Evolutionary conservation across 2,329 filamentous ascomycete species (phyloP), one percentile per base, ranked within the genome.

Genomic region (Colletotrichum liriopes): DNA sequence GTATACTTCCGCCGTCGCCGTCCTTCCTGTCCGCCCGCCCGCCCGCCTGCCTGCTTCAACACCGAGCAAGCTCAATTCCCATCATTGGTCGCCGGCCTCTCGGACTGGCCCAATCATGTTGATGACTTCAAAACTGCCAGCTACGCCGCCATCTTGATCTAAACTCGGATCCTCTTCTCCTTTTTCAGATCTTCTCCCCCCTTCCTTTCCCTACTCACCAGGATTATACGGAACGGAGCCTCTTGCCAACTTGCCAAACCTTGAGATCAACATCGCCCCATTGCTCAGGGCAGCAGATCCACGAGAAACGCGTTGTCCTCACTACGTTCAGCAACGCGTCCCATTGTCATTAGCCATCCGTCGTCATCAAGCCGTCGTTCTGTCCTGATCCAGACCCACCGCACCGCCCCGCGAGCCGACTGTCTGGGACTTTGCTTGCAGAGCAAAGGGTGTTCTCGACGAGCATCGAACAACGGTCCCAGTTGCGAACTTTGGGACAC

Each of bases 61-160:
- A 65, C 61, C 43, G 45, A 74, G 76, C 70, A 74, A 76, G 70
- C 75, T 76, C 75, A 73, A 76, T 74, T 72, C 72, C 77, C 67
- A 82, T 81, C 80, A 84, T 86, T 86, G 84, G 85, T 81, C 80
- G 78, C 77, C 76, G 71, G 73, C 75, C 74, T 76, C 78, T 51
- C 73, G 73, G 73, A 73, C 77, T 74, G 77, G 75, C 75, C 85
- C 84, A 86, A 86, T 86, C 84, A 86, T 82, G 80, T 83, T 80
- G 75, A 82, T 80, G 80, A 77, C 77, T 81, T 77, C 77, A 80
- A 80, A 80, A 84, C 80, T 80, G 78, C 59, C 45, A 83, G 80
- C 80, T 80, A 84, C 81, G 78, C 80, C 81, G 78, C 80, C 82
- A 78, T 78, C 80, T 79, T 81, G 78, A 82, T 79, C 77, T 79